Conservation (phyloP, 306 rosid species). For the Pyrus bretschneideri region DNA sequence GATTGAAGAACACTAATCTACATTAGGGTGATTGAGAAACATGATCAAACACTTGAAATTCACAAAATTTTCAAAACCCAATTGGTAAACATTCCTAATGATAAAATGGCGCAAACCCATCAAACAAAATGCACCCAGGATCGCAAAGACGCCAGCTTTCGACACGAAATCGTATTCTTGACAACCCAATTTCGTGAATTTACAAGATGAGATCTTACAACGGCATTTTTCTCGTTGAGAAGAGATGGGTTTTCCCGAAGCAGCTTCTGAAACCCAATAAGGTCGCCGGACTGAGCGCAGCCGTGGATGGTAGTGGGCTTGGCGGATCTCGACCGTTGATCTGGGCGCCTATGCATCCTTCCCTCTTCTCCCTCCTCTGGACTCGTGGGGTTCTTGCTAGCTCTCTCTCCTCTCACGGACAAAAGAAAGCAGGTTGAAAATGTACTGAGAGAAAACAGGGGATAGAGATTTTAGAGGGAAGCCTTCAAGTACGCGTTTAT, state of each 20-base stretch:
- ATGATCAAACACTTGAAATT: background rate
- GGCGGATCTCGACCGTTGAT: constrained; percentile 61
- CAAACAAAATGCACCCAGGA: background rate
- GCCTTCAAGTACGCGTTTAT: background rate
- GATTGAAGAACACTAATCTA: background rate
- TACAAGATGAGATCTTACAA: constrained; percentile 46
- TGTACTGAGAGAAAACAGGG: background rate
- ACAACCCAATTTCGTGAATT: background rate
- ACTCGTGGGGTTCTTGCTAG: background rate
- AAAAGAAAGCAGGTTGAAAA: background rate
- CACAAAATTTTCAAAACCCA: background rate
- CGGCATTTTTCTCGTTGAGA: constrained; percentile 70
- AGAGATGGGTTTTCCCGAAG: constrained; percentile 72
- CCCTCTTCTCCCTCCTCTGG: background rate
- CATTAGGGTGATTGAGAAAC: background rate
- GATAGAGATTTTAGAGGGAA: background rate
- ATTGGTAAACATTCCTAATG: background rate
- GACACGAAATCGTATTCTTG: background rate
- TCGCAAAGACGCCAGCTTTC: background rate
- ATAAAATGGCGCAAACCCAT: background rate
- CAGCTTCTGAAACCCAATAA: constrained; percentile 59
- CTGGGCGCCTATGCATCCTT: constrained; percentile 55
- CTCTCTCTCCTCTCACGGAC: background rate
- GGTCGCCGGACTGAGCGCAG: constrained; percentile 68
- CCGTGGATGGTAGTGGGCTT: constrained; percentile 72